Base-by-base conservation (phyloP, 2,329 filamentous ascomycete genomes). In the Hypoxylon sp. region DNA sequence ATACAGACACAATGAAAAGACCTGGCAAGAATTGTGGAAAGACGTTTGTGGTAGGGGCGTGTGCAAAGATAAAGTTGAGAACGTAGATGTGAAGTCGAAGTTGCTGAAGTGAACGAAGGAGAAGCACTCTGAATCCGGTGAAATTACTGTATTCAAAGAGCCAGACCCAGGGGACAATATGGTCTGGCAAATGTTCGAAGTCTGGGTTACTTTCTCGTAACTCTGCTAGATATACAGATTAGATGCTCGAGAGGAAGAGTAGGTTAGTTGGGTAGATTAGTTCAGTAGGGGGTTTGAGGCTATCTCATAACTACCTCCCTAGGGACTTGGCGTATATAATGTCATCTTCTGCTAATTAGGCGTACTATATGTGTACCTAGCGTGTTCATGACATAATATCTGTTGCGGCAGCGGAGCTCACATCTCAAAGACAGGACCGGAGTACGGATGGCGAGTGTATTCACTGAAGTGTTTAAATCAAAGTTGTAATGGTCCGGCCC, bases 171-270 rank as follows among this genome's bases (percentile, higher is more conserved):
- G 35, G 10, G 60, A 31, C 1, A 55, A 55, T 6, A 51, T 64
- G 13, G 35, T 64, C 24, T 74, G 74, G 72, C 74, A 75, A 51
- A 63, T 72, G 55, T 77, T 71, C 47, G 70, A 74, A 53, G 70
- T 77, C 24, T 73, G 73, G 70, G 70, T 76, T 4, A 74, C 74
- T 11, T 77, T 77, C 35, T 60, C 61, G 22, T 69, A 60, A 46
- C 31, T 29, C 6, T n/a, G 11, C n/a, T 44, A 17, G 9, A 17
- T 8, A 44, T 11, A n/a, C n/a, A n/a, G n/a, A n/a, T n/a, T n/a
- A 22, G 3, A 44, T 19, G 1, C 2, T 44, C 3, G 6, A 44
- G 39, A n/a, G 4, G 1, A 42, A 42, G 37, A 5, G 19, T 8
- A 31, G 5, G 29, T 31, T 8, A 2, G 29, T 31, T 31, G 29